Evolutionary conservation across 306 rosid species (phyloP), one percentile per base, ranked within the genome.

Genomic region (Cucurbita pepo): DNA sequence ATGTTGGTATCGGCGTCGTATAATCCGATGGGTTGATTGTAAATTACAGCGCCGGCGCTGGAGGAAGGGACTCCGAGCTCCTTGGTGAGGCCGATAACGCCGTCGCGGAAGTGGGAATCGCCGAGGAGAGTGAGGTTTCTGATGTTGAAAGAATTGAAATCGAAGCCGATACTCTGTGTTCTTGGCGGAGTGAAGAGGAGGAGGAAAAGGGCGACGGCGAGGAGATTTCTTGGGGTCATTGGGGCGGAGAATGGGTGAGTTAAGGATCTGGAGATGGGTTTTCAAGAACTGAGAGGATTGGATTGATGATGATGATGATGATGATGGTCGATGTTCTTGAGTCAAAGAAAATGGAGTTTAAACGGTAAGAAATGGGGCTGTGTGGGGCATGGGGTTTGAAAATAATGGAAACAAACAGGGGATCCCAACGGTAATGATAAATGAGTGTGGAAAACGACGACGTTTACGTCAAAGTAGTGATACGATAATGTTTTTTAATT

Each of bases 91-190:
- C 97, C 96, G 4, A 94, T 56, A 2, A 82, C 47, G 43, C 97
- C 96, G 34, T 83, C 71, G 13, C 84, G 82, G 86, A 94, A 90
- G 56, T 85, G 84, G 21, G 98, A 90, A 72, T 89, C 96, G 45
- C 96, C 97, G 18, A 90, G 84, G 73, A 94, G 90, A 25, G 95
- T 88, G 62, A 94, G 85, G 87, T 94, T 90, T 43, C 97, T 83
- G 77, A 89, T 81, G 3, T 79, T 77, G 85, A 94, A 94, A 40
- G 88, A 82, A 7, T 76, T 58, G 84, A 94, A 87, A 50, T 57
- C 78, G 69, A 93, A 82, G 18, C 75, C 67, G 8, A 82, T 76
- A 4, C 69, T 60, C 34, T 79, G 78, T 5, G 84, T 77, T 8
- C 30, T 4, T 6, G 61, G 21, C 2, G 70, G 22, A 80, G 57